phyloP scores from a whole-genome alignment of 2,329 filamentous ascomycete species.

The Cercospora brassicicola region DNA sequence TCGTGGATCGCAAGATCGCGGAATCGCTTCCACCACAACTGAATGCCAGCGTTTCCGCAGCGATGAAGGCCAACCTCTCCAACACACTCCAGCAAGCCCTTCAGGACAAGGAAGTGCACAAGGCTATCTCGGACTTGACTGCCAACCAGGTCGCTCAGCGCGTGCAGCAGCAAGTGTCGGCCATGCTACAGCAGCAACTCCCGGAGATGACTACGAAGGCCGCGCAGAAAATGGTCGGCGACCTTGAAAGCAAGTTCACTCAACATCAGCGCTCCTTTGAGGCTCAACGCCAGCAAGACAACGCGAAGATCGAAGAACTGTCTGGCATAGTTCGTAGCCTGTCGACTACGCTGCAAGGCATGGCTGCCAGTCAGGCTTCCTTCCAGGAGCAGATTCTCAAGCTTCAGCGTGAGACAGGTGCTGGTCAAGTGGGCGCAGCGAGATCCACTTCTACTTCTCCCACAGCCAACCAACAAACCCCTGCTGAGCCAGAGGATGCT shows the following conservation, averaged over 20 bases:
- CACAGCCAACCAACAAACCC: conserved; percentile 24
- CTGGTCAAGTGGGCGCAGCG: conserved; percentile 44
- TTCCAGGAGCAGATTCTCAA: conserved; percentile 60
- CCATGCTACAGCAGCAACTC: conserved; percentile 54
- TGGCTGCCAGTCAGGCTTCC: conserved; percentile 67
- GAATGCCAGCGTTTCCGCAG: conserved; percentile 66
- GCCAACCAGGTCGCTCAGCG: conserved; percentile 64
- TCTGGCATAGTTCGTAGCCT: conserved; percentile 65
- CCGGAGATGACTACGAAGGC: conserved; percentile 45
- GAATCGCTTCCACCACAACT: conserved; percentile 67
- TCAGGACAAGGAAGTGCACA: conserved; percentile 71
- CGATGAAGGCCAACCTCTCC: conserved; percentile 71
- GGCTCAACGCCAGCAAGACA: conserved; percentile 54
- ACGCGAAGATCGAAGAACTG: conserved; percentile 71
- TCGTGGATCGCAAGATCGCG: conserved; percentile 70
- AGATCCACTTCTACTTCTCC: conserved; percentile 16
- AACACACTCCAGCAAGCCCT: conserved; percentile 66
- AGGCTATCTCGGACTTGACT: conserved; percentile 70
- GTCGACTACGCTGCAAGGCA: conserved; percentile 66
- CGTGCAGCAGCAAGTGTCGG: conserved; percentile 68
- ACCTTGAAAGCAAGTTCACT: conserved; percentile 64
- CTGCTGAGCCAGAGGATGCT: conserved; percentile 50
- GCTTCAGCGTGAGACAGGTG: conserved; percentile 43
- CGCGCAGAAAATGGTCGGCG: conserved; percentile 65
- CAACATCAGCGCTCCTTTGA: conserved; percentile 56